Evolutionary conservation across 306 rosid genomes (phyloP).

Genomic region (Spatholobus suberectus): DNA sequence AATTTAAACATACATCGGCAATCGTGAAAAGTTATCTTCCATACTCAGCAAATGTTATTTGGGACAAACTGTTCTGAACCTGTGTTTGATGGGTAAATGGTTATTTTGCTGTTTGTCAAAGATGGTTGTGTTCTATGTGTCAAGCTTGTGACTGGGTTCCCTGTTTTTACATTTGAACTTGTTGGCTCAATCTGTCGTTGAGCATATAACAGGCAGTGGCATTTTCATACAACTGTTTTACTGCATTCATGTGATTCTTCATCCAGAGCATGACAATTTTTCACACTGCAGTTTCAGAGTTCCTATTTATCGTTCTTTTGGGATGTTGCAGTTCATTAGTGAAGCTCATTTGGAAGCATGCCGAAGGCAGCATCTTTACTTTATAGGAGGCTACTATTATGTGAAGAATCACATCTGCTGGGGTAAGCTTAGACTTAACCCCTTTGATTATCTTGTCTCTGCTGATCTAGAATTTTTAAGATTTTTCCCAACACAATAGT

Average conservation of each 20-base stretch:
- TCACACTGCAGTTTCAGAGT: slow-evolving; percentile 30
- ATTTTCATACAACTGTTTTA: slow-evolving; percentile 3
- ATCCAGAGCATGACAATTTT: slow-evolving; percentile 9
- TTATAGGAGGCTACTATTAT: slow-evolving; percentile 25
- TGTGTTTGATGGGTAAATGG: neutral
- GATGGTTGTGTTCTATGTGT: slow-evolving; percentile 16
- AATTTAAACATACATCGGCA: neutral
- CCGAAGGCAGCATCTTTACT: slow-evolving; percentile 35
- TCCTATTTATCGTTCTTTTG: neutral
- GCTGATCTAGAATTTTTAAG: slow-evolving; percentile 21
- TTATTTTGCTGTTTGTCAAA: slow-evolving; percentile 27
- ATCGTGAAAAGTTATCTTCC: neutral
- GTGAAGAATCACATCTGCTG: slow-evolving; percentile 11
- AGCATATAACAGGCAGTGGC: neutral
- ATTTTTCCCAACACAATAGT: neutral
- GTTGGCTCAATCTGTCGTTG: neutral
- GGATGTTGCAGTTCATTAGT: slow-evolving; percentile 23
- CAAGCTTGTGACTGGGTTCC: slow-evolving; percentile 3
- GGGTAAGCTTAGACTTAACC: slow-evolving; percentile 25
- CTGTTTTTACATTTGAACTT: slow-evolving; percentile 12
- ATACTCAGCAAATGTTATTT: neutral
- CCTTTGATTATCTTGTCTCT: slow-evolving; percentile 19
- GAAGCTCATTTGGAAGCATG: slow-evolving; percentile 30
- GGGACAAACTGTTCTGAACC: neutral
- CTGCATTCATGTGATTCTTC: neutral